Conservation (phyloP, 805 yeast species). For the Kodamaea lidongshanica region DNA sequence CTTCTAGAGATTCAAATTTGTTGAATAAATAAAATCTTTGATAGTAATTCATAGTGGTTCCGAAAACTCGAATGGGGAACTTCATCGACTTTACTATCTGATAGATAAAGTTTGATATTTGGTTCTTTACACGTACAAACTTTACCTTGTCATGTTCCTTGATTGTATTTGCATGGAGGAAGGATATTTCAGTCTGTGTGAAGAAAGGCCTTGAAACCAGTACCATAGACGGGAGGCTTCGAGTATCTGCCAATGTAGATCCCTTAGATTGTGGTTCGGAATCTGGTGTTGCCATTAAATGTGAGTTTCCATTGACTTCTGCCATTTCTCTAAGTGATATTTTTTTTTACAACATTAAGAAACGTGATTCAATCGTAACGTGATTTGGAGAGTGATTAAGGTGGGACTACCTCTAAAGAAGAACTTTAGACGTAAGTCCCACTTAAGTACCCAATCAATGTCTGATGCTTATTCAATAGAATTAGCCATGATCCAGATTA, state of each 20-base stretch:
- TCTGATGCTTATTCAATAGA: no score
- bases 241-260: conserved; percentile 7
- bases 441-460: no score
- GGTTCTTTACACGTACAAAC: conserved; percentile 47
- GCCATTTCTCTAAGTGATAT: conserved; percentile 1
- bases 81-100: conserved; percentile 49
- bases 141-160: conserved; percentile 39
- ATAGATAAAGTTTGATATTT: conserved; percentile 49
- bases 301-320: conserved; percentile 2
- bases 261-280: conserved; percentile 3
- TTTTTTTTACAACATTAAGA: neutral
- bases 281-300: conserved; percentile 1
- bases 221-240: conserved; percentile 11
- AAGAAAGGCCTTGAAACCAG: conserved; percentile 59
- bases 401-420: no score
- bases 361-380: no score
- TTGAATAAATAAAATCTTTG: conserved; percentile 68
- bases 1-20: conserved; percentile 39
- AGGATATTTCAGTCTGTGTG: conserved; percentile 46
- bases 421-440: no score
- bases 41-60: conserved; percentile 64
- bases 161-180: conserved; percentile 48
- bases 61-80: conserved; percentile 65
- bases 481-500: no score
- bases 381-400: no score